Evolutionary conservation across 257 asterid species (phyloP).

Genomic region (Solanum appendiculatum): DNA sequence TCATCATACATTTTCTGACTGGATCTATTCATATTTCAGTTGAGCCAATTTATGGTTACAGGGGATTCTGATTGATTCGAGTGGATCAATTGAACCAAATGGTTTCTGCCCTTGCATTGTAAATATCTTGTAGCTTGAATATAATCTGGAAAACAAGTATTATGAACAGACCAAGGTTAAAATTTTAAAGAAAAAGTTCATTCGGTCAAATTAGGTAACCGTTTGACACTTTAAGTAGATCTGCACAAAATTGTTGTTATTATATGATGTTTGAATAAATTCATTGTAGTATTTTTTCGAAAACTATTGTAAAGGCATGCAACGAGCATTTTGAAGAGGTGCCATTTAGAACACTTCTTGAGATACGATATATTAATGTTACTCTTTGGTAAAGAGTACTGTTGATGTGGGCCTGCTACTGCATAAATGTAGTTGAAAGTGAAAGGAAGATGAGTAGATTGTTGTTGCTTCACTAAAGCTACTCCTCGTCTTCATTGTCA

Average conservation of each 20-base stretch:
- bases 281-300: background rate
- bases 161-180: background rate
- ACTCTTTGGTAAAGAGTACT: background rate
- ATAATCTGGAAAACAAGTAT: background rate
- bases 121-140: background rate
- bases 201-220: background rate
- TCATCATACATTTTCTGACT: background rate
- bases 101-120: background rate
- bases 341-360: background rate
- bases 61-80: background rate
- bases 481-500: background rate
- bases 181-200: background rate
- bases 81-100: background rate
- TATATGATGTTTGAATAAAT: background rate
- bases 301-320: background rate
- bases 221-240: background rate
- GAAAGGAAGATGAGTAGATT: background rate
- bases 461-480: background rate
- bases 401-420: background rate
- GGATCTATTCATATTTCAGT: background rate
- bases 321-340: background rate
- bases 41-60: background rate
- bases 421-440: background rate
- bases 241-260: background rate
- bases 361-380: background rate